Base-by-base conservation (phyloP, 2,329 filamentous ascomycete species). In the Pseudogymnoascus sp. region DNA sequence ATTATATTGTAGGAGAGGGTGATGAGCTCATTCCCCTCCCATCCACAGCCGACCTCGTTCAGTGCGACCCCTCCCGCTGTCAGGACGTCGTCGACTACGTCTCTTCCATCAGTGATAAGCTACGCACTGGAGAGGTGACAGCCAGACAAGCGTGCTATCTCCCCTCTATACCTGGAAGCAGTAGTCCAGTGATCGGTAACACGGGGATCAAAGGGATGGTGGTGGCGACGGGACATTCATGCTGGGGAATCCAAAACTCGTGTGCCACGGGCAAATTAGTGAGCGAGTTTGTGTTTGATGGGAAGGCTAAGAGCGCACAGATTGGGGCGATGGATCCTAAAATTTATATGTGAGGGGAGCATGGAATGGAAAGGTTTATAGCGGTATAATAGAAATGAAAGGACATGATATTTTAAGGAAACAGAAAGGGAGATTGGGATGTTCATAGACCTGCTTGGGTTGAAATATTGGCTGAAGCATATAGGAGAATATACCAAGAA, bases 171-270 rank as follows among this genome's bases (percentile, higher is more conserved):
- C 74, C 70, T 16, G 75, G 78, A 61, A 62, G 59, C 22, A 62
- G 61, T 16, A 63, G 60, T 58, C 92, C 93, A 8, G 73, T 97
- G 59, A 79, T 97, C n/a, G 93, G 93, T 0, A 77, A 79, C 60
- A 91, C 91, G 9, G 80, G 81, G 2, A 82, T 87, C 0, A 81
- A 84, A 3, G 91, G 91, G 0, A 70, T 96, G 41, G 86, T 88
- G 73, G 79, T 97, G 63, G 93, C 92, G 0, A 82, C 90, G 0
- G 93, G 93, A 0, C 93, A 97, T 76, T 95, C 91, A 2, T 97
- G 92, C 75, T 97, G 93, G 93, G 93, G 92, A 0, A 95, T 97
- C 28, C 91, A 96, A 76, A 97, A 97, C 75, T 90, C 86, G 0
- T 91, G 92, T 0, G 92, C 81, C 1, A 97, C 92, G n/a, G 89